These are phyloP conservation scores for Ceratocystis lukuohia DNA, from an alignment of 2,329 filamentous ascomycete species.

Conservation along the genomic window DNA sequence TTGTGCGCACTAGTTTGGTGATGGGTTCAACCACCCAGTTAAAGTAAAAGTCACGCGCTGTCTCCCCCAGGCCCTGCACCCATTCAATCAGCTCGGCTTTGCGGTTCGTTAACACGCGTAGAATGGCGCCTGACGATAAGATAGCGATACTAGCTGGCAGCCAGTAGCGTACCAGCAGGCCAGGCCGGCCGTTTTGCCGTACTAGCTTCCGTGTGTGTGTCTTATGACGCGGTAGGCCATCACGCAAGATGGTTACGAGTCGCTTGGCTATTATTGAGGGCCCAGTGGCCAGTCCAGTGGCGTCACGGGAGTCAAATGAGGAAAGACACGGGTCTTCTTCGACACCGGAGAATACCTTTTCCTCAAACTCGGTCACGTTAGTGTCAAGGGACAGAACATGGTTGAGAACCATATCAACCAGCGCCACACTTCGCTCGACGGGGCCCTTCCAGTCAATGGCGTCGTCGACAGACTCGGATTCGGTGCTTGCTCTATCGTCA, in stretches of 20 bases:
- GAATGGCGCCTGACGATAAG: constrained; percentile 73
- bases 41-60: constrained; percentile 76
- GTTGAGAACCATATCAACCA: constrained; percentile 75
- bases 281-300: constrained; percentile 26
- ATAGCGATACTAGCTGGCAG: constrained; percentile 58
- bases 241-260: constrained; percentile 54
- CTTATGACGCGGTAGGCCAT: constrained; percentile 55
- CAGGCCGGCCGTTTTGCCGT: constrained; percentile 58
- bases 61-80: constrained; percentile 65
- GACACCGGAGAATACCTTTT: constrained; percentile 49
- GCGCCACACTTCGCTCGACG: constrained; percentile 63
- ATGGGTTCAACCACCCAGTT: constrained; percentile 91
- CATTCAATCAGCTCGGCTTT: constrained; percentile 66
- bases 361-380: constrained; percentile 50
- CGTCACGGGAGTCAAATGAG: constrained; percentile 15
- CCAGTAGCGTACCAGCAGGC: constrained; percentile 73
- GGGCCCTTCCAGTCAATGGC: constrained; percentile 51
- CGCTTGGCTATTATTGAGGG: constrained; percentile 51
- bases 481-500: constrained; percentile 28
- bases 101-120: constrained; percentile 62
- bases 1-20: constrained; percentile 74
- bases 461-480: constrained; percentile 27
- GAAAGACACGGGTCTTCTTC: constrained; percentile 47
- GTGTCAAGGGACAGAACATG: constrained; percentile 54
- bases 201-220: constrained; percentile 42